Conservation (phyloP, 2,329 filamentous ascomycete genomes). For the Hypocrella siamensis region DNA sequence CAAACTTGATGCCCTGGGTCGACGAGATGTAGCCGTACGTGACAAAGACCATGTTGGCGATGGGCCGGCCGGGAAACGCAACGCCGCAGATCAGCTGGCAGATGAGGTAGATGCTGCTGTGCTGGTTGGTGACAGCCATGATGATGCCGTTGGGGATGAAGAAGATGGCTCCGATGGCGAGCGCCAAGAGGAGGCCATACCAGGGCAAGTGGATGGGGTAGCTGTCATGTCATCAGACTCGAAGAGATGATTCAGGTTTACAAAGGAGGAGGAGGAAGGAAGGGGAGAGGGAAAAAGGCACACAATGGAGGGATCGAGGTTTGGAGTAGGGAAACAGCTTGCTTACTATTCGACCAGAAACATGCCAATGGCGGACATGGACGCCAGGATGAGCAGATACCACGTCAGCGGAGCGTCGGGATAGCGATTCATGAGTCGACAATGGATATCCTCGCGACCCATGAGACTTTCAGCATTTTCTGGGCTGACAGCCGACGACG, state of each 20-base stretch:
- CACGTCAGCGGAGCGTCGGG: constrained; percentile 67
- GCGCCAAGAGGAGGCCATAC: constrained; percentile 69
- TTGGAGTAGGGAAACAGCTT: background rate
- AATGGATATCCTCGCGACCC: constrained; percentile 66
- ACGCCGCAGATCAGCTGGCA: constrained; percentile 74
- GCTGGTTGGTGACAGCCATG: constrained; percentile 85
- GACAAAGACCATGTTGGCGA: constrained; percentile 88
- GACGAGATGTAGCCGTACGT: constrained; percentile 85
- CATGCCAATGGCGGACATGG: constrained; percentile 65
- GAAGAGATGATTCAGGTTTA: background rate
- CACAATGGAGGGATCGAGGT: background rate
- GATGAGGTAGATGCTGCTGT: constrained; percentile 73
- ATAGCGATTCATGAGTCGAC: constrained; percentile 69
- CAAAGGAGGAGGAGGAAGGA: background rate
- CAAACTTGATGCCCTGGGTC: constrained; percentile 79
- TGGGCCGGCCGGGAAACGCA: constrained; percentile 69
- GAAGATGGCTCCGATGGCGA: constrained; percentile 62
- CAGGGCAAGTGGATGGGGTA: constrained; percentile 73
- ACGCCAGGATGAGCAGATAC: constrained; percentile 62
- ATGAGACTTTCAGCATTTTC: constrained; percentile 39
- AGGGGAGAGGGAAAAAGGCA: constrained; percentile 3
- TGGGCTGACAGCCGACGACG: too few relatives aligned
- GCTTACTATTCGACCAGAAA: constrained; percentile 74
- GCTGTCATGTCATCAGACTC: constrained; percentile 18
- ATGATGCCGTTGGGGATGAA: constrained; percentile 88